These are phyloP conservation scores for Tricholoma furcatifolium DNA, from an alignment of 768 basidiomycete genomes.

Conservation along the genomic window DNA sequence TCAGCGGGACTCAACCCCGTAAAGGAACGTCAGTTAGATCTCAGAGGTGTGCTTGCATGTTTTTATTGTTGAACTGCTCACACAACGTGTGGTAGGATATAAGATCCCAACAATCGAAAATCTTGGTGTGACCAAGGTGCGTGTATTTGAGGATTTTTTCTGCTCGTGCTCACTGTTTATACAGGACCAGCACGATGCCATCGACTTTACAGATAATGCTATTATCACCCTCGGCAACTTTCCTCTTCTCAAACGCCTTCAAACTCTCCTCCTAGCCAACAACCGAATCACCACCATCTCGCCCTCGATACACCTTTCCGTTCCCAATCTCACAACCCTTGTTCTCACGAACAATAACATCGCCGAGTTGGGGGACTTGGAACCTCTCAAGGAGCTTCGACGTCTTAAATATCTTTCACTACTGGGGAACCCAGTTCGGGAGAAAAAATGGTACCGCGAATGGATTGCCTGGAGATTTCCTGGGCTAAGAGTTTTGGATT, in stretches of 20 bases:
- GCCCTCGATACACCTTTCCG: conserved; percentile 76
- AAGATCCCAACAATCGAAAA: conserved; percentile 97
- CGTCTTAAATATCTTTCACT: conserved; percentile 75
- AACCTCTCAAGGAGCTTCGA: conserved; percentile 75
- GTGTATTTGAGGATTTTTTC: conserved; percentile 24
- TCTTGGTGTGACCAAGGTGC: conserved; percentile 86
- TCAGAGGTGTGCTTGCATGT: conserved; percentile 60
- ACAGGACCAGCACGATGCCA: conserved; percentile 91
- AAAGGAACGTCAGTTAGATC: conserved; percentile 89
- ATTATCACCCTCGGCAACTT: conserved; percentile 81
- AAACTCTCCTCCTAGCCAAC: conserved; percentile 84
- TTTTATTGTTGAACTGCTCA: conserved; percentile 19
- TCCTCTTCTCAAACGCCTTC: conserved; percentile 81
- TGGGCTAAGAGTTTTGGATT: conserved; percentile 89
- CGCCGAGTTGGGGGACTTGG: conserved; percentile 79
- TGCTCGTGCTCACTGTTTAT: conserved; percentile 14
- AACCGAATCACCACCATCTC: conserved; percentile 87
- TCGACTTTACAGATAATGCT: conserved; percentile 92
- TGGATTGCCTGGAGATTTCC: conserved; percentile 91
- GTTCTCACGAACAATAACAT: conserved; percentile 84
- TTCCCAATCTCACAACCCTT: conserved; percentile 80
- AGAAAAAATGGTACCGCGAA: conserved; percentile 96
- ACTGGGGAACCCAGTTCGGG: conserved; percentile 80
- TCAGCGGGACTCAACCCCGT: conserved; percentile 76
- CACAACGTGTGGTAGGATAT: conserved; percentile 55